Conservation (phyloP, 1,284 basidiomycete genomes). For the Abortiporus biennis region DNA sequence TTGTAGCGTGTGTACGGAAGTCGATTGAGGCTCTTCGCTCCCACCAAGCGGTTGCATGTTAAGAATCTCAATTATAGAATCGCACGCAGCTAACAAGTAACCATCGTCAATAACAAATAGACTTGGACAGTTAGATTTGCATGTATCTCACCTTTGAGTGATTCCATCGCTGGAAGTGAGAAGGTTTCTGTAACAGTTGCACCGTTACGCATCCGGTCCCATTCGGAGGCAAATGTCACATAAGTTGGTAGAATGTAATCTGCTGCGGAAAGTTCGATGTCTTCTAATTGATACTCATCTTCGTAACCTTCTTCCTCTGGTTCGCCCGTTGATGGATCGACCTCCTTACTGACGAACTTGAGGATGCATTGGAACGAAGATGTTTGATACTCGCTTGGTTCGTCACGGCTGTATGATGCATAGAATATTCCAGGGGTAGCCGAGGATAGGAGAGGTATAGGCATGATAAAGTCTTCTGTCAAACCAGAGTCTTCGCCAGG, state of each 20-base stretch:
- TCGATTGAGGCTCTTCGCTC: conserved; percentile 73
- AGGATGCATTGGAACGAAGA: conserved; percentile 92
- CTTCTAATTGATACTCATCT: conserved; percentile 97
- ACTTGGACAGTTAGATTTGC: conserved; percentile 6
- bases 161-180: conserved; percentile 88
- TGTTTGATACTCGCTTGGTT: conserved; percentile 71
- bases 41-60: conserved; percentile 97
- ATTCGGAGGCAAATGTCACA: conserved; percentile 87
- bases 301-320: conserved; percentile 98
- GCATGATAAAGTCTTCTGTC: conserved; percentile 94
- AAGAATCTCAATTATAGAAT: conserved; percentile 89
- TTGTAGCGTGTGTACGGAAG: conserved; percentile 92
- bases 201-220: conserved; percentile 83
- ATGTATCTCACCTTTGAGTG: conserved; percentile 73
- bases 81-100: conserved; percentile 69
- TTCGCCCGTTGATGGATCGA: conserved; percentile 94
- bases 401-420: conserved; percentile 87
- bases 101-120: conserved; percentile 12
- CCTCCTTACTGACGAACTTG: conserved; percentile 96
- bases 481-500: conserved; percentile 72
- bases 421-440: conserved; percentile 83
- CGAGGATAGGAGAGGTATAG: conserved; percentile 63
- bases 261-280: conserved; percentile 88
- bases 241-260: conserved; percentile 95
- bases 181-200: conserved; percentile 90